phyloP scores from a whole-genome alignment of 345 rosid species.

The Pugionium dolabratum region DNA sequence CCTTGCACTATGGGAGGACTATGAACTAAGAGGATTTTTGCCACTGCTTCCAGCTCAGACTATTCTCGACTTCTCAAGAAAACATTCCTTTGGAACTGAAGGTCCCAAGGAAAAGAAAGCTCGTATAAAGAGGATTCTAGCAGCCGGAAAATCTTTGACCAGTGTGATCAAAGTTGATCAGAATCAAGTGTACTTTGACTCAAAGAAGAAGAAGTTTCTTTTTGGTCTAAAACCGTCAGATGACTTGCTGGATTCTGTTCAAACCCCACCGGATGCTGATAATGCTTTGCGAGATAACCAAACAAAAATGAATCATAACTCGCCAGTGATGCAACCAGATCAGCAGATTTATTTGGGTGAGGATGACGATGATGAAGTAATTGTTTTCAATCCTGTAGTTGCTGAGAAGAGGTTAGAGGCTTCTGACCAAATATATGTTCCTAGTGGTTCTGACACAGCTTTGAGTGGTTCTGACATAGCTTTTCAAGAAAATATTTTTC shows the following conservation, averaged over 20 bases:
- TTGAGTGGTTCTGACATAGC: conserved; percentile 43
- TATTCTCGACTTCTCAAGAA: conserved; percentile 85
- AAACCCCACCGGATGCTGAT: conserved; percentile 37
- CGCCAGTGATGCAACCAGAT: conserved; percentile 42
- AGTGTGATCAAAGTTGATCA: conserved; percentile 62
- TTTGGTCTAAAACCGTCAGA: conserved; percentile 63
- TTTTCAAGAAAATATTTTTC: conserved; percentile 48
- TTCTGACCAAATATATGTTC: conserved; percentile 43
- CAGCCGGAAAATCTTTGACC: conserved; percentile 80
- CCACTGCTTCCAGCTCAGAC: conserved; percentile 87
- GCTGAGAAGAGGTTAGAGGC: conserved; percentile 60
- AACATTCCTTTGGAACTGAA: conserved; percentile 59
- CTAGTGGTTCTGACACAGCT: conserved; percentile 38
- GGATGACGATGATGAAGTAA: conserved; percentile 86
- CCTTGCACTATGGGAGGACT: conserved; percentile 91
- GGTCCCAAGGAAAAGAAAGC: conserved; percentile 66
- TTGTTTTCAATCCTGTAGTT: conserved; percentile 82
- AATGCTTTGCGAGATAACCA: conserved; percentile 44
- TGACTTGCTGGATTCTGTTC: conserved; percentile 39
- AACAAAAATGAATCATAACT: conserved; percentile 36
- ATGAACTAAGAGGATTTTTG: conserved; percentile 85
- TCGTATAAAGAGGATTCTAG: conserved; percentile 74
- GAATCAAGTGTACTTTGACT: conserved; percentile 61
- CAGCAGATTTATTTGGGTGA: conserved; percentile 50
- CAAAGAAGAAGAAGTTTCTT: conserved; percentile 68